Base-by-base conservation (phyloP, 1,139 yeast genomes). In the Taiozyma sp. region DNA sequence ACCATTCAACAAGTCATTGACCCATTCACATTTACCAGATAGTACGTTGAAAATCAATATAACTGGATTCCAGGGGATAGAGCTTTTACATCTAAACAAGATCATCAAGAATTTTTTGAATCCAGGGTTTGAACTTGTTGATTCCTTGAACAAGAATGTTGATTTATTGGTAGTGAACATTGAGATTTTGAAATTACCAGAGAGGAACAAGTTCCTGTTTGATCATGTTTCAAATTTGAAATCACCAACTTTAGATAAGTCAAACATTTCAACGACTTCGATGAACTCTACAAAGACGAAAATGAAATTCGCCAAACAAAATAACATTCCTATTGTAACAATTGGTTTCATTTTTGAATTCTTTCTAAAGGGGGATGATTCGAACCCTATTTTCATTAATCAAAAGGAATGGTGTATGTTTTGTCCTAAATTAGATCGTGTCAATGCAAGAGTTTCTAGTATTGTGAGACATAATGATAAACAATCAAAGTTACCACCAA, bases 1-100 rank as follows among this genome's bases (percentile, higher is more conserved):
- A 37, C 93, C 90, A 1, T 71, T 83, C 50, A 70, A 67, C 26
- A 73, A 76, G 11, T 63, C 76, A 16, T 60, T 67, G 2, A 56
- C 47, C 9, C 34, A 53, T 45, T 21, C 44, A 2, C 45, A 48
- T 5, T 30, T 45, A n/a, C 48, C 49, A 3, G 10, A 16, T 5
- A 19, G 21, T 28, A 45, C 44, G 11, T 68, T 83, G 55, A 75
- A 75, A 46, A 72, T 90, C 1, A 79, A 88, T 54, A 74, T 88
- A 2, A 80, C 95, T 1, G 98, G 98, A 6, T 91, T 87, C 62
- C 76, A 81, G 13, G 97, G 96, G 0, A 81, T 89, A 19, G 97
- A 91, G 64, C 71, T 84, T 30, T 69, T 88, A 43, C 98, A 91
- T 67, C 61, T 88, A 10, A 81, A 79, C 19, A 85, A 86, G 60